Conservation (phyloP, 2,329 filamentous ascomycete species). For the Fusarium nisikadoi region DNA sequence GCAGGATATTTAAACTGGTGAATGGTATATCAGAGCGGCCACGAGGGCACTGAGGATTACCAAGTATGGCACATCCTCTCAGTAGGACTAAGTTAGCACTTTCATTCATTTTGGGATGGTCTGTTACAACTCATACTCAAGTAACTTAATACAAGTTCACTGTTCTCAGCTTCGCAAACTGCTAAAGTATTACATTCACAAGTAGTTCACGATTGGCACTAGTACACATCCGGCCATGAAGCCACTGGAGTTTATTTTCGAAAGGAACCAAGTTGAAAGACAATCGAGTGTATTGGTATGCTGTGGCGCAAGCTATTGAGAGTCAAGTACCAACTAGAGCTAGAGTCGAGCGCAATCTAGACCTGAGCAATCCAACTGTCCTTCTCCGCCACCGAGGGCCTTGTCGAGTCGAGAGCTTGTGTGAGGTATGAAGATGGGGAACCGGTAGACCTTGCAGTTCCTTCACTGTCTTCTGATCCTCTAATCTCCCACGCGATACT, state of each 20-base stretch:
- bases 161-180: background rate
- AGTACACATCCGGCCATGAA: background rate
- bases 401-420: background rate
- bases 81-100: background rate
- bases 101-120: background rate
- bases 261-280: background rate
- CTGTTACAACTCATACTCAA: background rate
- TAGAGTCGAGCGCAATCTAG: background rate
- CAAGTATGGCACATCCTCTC: background rate
- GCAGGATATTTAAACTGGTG: accelerated
- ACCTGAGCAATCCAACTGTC: too few species aligned
- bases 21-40: too few species aligned
- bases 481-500: too few species aligned
- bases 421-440: background rate
- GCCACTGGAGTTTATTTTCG: background rate
- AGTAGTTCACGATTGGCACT: background rate
- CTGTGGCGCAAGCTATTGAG: background rate
- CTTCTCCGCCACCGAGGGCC: background rate
- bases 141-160: background rate
- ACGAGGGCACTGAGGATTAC: too few species aligned
- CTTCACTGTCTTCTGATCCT: background rate
- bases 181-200: background rate
- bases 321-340: background rate
- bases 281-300: background rate
- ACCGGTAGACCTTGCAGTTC: accelerated